phyloP scores from a whole-genome alignment of 495 filamentous ascomycete species.

The Aspergillus coremiiformis region DNA sequence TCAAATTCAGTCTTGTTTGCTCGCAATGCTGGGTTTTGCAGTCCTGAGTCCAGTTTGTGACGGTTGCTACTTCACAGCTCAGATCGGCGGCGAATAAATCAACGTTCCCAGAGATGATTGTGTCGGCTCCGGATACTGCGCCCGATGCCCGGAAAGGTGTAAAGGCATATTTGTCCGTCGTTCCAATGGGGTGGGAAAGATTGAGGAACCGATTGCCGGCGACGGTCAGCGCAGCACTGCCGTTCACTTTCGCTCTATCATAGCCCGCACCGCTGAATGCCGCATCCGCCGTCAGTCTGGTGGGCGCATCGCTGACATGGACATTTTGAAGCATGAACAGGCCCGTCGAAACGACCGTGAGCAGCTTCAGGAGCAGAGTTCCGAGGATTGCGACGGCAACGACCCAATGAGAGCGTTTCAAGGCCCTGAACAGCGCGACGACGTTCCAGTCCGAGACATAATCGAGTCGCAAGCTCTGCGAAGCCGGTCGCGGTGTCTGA shows the following conservation, averaged over 20 bases:
- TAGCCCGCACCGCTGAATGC: neutral
- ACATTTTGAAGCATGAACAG: conserved; percentile 9
- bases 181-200: conserved; percentile 1
- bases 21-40: neutral
- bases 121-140: neutral
- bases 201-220: neutral
- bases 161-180: conserved; percentile 9
- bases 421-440: neutral
- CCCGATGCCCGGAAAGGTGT: neutral
- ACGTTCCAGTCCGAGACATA: conserved; percentile 1
- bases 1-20: neutral
- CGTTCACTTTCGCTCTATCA: neutral
- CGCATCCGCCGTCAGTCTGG: neutral
- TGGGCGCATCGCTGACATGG: neutral
- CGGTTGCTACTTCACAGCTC: neutral
- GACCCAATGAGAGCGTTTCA: neutral
- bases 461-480: neutral
- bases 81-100: conserved; percentile 2
- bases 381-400: neutral
- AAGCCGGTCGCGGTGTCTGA: neutral
- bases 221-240: neutral
- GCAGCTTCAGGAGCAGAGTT: neutral
- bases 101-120: neutral
- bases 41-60: conserved; percentile 2
- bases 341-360: conserved; percentile 13